A percentile compares a stretch with the other conserved stretches of the same genome.
Evolutionary conservation across 2,329 filamentous ascomycete genomes (phyloP).

Genomic region (Xylaria sp.): DNA sequence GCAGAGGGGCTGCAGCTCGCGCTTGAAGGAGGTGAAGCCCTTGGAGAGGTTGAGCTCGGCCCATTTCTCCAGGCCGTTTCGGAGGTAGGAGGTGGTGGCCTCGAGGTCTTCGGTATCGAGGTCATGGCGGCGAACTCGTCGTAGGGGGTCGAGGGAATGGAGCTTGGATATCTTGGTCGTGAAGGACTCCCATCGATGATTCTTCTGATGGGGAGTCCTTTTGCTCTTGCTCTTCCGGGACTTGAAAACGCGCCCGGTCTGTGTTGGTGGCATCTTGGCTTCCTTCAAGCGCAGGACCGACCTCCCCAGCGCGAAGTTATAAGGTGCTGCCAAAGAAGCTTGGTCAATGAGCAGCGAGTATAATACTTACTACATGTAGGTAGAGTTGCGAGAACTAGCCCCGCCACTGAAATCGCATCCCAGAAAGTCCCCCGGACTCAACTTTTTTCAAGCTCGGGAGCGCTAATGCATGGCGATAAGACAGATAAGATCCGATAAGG

Average conservation of each 20-base stretch:
- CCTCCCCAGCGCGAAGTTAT: constrained; percentile 28
- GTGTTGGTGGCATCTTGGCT: constrained; percentile 69
- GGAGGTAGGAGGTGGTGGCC: constrained; percentile 86
- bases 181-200: constrained; percentile 92
- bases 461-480: constrained; percentile 43
- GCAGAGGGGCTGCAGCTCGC: constrained; percentile 79
- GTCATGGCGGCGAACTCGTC: constrained; percentile 85
- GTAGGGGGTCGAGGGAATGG: constrained; percentile 89
- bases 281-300: constrained; percentile 27
- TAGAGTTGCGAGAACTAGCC: constrained; percentile 30
- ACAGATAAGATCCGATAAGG: background rate
- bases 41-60: constrained; percentile 89
- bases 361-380: background rate
- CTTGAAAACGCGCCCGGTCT: constrained; percentile 75
- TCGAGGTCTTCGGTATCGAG: constrained; percentile 82
- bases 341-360: background rate
- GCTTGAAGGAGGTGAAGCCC: constrained; percentile 80
- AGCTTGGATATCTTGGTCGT: constrained; percentile 89
- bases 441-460: constrained; percentile 45
- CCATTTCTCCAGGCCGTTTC: constrained; percentile 87
- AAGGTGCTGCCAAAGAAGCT: constrained; percentile 23
- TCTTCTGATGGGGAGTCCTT: constrained; percentile 79
- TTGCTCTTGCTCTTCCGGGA: constrained; percentile 73
- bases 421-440: constrained; percentile 33
- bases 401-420: constrained; percentile 40